phyloP scores from a whole-genome alignment of 176 grass and related monocot genomes.

The Aegilops umbellulata region DNA sequence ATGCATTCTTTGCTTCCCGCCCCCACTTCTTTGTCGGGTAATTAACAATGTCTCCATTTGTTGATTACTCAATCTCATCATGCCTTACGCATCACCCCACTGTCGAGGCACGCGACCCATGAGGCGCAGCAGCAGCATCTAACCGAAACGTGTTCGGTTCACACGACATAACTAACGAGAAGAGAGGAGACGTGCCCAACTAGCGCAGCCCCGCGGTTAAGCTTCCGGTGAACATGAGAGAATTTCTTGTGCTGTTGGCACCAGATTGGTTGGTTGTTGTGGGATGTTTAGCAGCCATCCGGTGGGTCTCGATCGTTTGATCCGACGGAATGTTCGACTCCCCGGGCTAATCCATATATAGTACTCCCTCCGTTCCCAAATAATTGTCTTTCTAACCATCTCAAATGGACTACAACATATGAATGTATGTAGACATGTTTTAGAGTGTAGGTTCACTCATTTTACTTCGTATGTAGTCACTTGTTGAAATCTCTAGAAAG shows the following conservation, averaged over 20 bases:
- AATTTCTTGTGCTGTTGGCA: no score
- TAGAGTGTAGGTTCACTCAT: no score
- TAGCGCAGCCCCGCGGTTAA: background rate
- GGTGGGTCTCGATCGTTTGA: background rate
- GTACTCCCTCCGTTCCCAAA: no score
- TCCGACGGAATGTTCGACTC: background rate
- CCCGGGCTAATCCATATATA: background rate
- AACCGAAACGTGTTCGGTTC: background rate
- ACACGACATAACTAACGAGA: no score
- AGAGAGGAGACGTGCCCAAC: background rate
- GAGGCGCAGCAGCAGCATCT: background rate
- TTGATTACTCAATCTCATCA: background rate
- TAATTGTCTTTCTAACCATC: no score
- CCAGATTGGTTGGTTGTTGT: background rate
- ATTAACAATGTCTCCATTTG: background rate
- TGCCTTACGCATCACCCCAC: background rate
- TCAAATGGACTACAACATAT: no score
- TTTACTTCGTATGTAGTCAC: no score
- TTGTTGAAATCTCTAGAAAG: no score
- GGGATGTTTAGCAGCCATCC: background rate
- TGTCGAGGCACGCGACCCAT: background rate
- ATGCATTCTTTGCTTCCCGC: background rate
- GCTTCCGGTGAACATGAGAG: no score
- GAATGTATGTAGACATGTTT: no score
- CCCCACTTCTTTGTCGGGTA: background rate